Base-by-base conservation (phyloP, 176 grass and related monocot species). In the Cymbopogon citratus region DNA sequence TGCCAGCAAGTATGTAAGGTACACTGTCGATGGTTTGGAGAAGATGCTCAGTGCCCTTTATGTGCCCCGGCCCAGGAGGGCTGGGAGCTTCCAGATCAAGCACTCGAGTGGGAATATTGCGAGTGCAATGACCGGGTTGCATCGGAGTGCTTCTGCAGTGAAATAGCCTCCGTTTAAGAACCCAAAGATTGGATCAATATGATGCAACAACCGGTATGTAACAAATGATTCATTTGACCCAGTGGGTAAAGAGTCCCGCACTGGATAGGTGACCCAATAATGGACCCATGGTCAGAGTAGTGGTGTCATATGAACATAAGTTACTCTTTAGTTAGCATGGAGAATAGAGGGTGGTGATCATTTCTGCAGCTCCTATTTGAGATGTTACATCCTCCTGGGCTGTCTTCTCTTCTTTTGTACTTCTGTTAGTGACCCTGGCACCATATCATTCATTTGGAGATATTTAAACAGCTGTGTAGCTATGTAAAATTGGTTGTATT, bases 1-100 rank as follows among this genome's bases (percentile, higher is more conserved):
- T 35, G 78, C 85, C 2, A 83, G 88, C 83, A 98, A 89, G 80
- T 98, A 98, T 77, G 86, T 91, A 13, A 98, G 94, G 74, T 94
- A 91, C 77, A 94, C 95, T 0, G 88, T 93, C 1, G 86, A 98
- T 76, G 81, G 61, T 63, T 66, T 98, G 81, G 95, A 94, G 82
- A 92, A 92, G 72, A 92, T 98, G 90, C 86, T 98, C 3, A 67
- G 81, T 28, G 80, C 81, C 14, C 88, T 98, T 16, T 98, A 94
- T 8, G 9, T 76, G 71, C 84, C 81, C 27, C 89, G 71, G 19
- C 90, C 88, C 38, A 86, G 34, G 66, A 94, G 88, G 49, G n/a
- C 90, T 43, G 67, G 43, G 38, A 98, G 95, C 80, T 89, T 98
- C 71, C 93, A 89, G 65, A 87, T 98, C 40, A 92, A 77, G 84